These are phyloP conservation scores for Kodamaea derodonti DNA, from an alignment of 1,139 yeast genomes.

Conservation along the genomic window DNA sequence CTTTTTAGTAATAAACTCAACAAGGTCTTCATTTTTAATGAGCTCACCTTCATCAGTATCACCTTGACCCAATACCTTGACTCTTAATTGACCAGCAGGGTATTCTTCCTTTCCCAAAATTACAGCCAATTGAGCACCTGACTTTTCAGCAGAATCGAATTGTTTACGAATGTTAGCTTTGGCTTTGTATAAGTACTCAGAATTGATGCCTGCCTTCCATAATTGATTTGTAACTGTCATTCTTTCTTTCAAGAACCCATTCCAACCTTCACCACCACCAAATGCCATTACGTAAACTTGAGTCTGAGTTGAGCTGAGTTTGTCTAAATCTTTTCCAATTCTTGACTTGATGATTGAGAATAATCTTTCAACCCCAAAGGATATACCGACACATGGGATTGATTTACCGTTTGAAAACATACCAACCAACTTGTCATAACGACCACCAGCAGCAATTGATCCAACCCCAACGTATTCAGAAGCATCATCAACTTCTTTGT, in stretches of 20 bases:
- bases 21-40: slow-evolving; percentile 57
- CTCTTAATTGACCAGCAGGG: slow-evolving; percentile 74
- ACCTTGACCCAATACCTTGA: slow-evolving; percentile 85
- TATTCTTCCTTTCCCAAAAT: slow-evolving; percentile 94
- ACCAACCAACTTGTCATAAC: slow-evolving; percentile 93
- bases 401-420: slow-evolving; percentile 94
- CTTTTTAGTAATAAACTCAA: slow-evolving; percentile 51
- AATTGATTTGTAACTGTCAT: slow-evolving; percentile 76
- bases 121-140: slow-evolving; percentile 87
- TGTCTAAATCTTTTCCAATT: slow-evolving; percentile 48
- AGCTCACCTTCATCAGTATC: slow-evolving; percentile 86
- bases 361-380: slow-evolving; percentile 93
- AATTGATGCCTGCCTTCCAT: slow-evolving; percentile 86
- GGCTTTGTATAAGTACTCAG: slow-evolving; percentile 86
- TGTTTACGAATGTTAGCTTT: slow-evolving; percentile 95
- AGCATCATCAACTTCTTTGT: slow-evolving; percentile 77
- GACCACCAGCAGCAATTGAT: slow-evolving; percentile 97
- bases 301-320: slow-evolving; percentile 76
- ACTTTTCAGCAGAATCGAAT: slow-evolving; percentile 94
- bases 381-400: slow-evolving; percentile 95
- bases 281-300: slow-evolving; percentile 96
- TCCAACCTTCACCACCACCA: slow-evolving; percentile 97
- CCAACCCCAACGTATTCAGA: slow-evolving; percentile 98
- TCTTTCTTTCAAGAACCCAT: slow-evolving; percentile 86
- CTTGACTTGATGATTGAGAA: slow-evolving; percentile 86